These are phyloP conservation scores for Suhomyces emberorum DNA, from an alignment of 805 yeast species.

Conservation along the genomic window DNA sequence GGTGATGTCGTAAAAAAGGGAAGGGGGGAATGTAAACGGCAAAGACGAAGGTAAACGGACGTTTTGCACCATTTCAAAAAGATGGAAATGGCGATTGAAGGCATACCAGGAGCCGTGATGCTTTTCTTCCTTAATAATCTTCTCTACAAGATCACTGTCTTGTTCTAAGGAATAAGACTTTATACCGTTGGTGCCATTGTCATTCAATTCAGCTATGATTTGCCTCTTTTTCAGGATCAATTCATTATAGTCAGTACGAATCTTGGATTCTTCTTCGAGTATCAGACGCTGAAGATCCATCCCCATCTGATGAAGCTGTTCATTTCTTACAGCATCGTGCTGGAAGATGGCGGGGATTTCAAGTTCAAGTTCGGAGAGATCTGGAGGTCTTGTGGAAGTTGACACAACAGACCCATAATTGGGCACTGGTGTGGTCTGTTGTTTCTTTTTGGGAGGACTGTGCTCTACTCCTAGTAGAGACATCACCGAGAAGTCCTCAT, in stretches of 20 bases:
- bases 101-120: conserved; percentile 7
- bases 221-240: conserved; percentile 12
- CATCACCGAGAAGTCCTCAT: conserved; percentile 3
- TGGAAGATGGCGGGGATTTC: conserved; percentile 29
- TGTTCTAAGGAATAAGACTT: conserved; percentile 15
- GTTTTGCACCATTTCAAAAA: conserved; percentile 9
- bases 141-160: conserved; percentile 20
- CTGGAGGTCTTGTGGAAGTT: conserved; percentile 1
- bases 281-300: conserved; percentile 18
- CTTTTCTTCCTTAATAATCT: conserved; percentile 11
- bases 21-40: conserved; percentile 4
- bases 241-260: conserved; percentile 13
- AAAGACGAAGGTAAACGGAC: neutral
- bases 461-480: neutral
- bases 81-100: conserved; percentile 23
- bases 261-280: conserved; percentile 14
- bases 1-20: conserved; percentile 2
- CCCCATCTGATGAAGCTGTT: conserved; percentile 18
- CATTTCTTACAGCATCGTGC: conserved; percentile 26
- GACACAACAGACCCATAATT: too few species aligned
- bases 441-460: neutral
- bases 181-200: conserved; percentile 24
- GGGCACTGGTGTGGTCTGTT: neutral
- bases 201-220: conserved; percentile 28
- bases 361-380: conserved; percentile 13